These are phyloP conservation scores for Allomyces javanicus DNA, from an alignment of 192 early-diverging fungal species.

Conservation along the genomic window DNA sequence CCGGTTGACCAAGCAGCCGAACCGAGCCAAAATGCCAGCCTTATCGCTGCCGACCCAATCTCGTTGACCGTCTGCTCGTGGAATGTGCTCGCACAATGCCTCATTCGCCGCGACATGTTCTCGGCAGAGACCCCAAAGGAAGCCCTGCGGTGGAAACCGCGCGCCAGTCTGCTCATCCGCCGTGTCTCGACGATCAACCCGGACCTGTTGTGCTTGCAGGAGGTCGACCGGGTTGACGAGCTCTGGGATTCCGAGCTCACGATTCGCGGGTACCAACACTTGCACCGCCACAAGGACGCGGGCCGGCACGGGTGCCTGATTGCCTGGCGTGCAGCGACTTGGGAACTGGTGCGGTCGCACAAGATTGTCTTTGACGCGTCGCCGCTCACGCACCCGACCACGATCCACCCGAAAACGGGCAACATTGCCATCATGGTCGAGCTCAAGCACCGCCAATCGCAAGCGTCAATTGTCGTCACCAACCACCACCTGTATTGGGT, in stretches of 20 bases:
- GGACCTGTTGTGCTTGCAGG: background rate
- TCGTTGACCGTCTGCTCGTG: background rate
- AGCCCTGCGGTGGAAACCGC: background rate
- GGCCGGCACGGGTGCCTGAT: background rate
- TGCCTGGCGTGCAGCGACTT: background rate
- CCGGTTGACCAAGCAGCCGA: no score
- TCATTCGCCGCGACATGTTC: background rate
- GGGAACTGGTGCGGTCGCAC: background rate
- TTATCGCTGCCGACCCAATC: background rate
- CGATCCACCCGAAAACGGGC: background rate
- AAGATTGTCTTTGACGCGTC: background rate
- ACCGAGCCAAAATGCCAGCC: no score
- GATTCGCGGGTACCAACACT: background rate
- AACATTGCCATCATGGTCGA: background rate
- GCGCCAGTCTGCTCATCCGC: background rate
- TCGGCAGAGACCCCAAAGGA: background rate
- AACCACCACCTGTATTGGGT: background rate
- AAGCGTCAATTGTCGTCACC: background rate
- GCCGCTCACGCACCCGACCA: background rate
- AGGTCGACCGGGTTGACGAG: background rate
- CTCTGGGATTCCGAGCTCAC: background rate
- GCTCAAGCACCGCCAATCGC: background rate
- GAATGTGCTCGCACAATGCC: background rate
- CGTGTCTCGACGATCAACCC: background rate
- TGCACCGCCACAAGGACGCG: background rate